phyloP scores from a whole-genome alignment of 225 moss, liverwort and hornwort genomes.

The Polytrichum formosum region DNA sequence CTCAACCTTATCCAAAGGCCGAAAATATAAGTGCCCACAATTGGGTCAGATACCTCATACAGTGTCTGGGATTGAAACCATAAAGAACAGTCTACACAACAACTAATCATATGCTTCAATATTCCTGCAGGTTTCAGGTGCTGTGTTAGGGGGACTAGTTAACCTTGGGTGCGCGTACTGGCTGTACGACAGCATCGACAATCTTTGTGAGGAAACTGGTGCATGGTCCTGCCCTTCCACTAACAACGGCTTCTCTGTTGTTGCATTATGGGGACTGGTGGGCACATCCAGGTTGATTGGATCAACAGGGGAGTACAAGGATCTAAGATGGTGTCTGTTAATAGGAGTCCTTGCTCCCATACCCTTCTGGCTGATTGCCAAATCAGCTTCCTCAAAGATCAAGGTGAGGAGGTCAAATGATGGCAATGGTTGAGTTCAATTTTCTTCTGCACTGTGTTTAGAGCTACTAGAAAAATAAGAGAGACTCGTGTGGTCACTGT shows the following conservation, averaged over 20 bases:
- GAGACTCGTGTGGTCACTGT: no score
- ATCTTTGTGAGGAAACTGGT: constrained; percentile 53
- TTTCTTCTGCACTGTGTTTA: no score
- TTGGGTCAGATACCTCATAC: no score
- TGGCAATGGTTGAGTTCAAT: no score
- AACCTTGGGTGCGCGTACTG: constrained; percentile 65
- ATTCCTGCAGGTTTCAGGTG: constrained; percentile 47
- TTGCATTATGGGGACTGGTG: constrained; percentile 59
- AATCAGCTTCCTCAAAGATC: constrained; percentile 35
- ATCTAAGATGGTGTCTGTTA: constrained; percentile 55
- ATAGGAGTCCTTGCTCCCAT: constrained; percentile 54
- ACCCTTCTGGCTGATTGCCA: constrained; percentile 63
- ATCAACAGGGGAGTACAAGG: constrained; percentile 40
- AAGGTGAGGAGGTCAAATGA: constrained; percentile 18
- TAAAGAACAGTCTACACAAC: no score
- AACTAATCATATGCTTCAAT: no score
- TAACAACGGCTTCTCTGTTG: constrained; percentile 49
- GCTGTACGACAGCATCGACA: constrained; percentile 42
- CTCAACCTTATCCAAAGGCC: no score
- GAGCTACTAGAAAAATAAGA: no score
- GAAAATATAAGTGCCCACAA: no score
- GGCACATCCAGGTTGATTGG: constrained; percentile 58
- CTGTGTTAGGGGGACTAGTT: constrained; percentile 60
- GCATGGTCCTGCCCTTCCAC: constrained; percentile 59
- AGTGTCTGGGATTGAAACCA: no score